phyloP scores from a whole-genome alignment of 192 early-diverging fungal species.

The Backusella tarrabulga region DNA sequence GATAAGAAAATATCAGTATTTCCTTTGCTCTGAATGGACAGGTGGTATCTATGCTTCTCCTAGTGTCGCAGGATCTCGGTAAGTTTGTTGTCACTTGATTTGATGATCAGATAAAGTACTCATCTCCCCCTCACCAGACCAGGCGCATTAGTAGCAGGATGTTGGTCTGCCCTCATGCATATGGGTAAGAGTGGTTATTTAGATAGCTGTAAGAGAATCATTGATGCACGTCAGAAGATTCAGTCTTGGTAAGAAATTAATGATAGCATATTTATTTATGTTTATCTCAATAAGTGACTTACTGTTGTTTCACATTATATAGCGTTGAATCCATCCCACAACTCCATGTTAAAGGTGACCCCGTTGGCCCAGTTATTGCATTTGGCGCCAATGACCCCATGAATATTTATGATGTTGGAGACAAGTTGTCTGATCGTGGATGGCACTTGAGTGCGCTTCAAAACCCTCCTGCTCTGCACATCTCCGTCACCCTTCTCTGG shows the following conservation, averaged over 20 bases:
- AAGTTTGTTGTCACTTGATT: neutral
- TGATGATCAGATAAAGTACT: neutral
- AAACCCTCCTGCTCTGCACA: constrained; percentile 85
- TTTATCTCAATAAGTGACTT: neutral
- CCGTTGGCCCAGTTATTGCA: constrained; percentile 62
- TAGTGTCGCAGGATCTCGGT: constrained; percentile 84
- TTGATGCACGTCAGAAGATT: constrained; percentile 69
- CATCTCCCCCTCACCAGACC: constrained; percentile 42
- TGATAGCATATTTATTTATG: neutral
- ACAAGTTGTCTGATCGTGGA: constrained; percentile 74
- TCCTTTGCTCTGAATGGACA: constrained; percentile 87
- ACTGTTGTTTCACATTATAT: neutral
- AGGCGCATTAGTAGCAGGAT: constrained; percentile 92
- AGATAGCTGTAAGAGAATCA: constrained; percentile 75
- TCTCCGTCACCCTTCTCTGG: constrained; percentile 85
- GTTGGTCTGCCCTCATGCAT: constrained; percentile 91
- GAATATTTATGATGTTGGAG: constrained; percentile 84
- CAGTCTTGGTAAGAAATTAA: constrained; percentile 51
- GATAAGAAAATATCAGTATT: constrained; percentile 91
- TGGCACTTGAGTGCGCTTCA: constrained; percentile 92
- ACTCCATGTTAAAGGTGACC: constrained; percentile 84
- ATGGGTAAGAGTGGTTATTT: constrained; percentile 89
- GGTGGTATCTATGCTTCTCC: constrained; percentile 97
- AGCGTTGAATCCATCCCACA: constrained; percentile 57
- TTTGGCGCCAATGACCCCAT: constrained; percentile 69